Percentiles rank a stretch among this genome's conserved stretches.
Conservation (phyloP, 1,284 basidiomycete genomes). For the Apiotrichum akiyoshidainum region DNA sequence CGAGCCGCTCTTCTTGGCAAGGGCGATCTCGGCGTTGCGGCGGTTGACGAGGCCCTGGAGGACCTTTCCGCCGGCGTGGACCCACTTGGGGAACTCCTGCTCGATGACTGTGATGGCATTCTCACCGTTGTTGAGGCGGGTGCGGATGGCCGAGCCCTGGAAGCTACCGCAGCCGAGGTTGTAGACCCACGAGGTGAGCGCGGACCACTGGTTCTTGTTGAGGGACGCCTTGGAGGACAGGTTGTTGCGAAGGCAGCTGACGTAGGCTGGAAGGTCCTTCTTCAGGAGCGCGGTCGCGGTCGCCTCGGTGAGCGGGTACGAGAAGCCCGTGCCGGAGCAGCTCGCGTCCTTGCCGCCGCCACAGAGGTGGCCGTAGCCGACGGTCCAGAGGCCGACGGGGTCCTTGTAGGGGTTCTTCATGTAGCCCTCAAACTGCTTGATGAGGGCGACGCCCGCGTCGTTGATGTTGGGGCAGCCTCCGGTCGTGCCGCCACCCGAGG, state of each 20-base stretch:
- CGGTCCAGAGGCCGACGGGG: conserved; percentile 14
- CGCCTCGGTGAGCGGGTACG: conserved; percentile 12
- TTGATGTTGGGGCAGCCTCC: conserved; percentile 7
- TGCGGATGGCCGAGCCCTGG: background rate
- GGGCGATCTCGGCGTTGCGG: conserved; percentile 13
- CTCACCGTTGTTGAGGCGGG: conserved; percentile 14
- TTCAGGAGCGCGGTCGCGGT: conserved; percentile 11
- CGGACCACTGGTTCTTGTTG: conserved; percentile 19
- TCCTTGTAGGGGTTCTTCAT: conserved; percentile 1
- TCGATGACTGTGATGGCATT: conserved; percentile 5
- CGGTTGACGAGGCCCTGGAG: conserved; percentile 8
- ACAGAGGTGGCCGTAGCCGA: conserved; percentile 20
- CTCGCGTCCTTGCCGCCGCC: background rate
- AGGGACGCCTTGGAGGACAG: conserved; percentile 5
- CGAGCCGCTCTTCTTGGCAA: background rate
- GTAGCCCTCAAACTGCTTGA: conserved; percentile 17
- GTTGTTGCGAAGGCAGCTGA: conserved; percentile 5
- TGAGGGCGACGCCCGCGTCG: conserved; percentile 6
- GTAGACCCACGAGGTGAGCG: conserved; percentile 9
- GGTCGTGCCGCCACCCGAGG: background rate
- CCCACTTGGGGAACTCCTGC: conserved; percentile 12
- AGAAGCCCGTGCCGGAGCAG: conserved; percentile 10
- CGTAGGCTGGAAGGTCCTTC: conserved; percentile 13
- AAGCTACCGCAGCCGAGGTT: conserved; percentile 17
- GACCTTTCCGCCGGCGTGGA: conserved; percentile 3